phyloP scores from a whole-genome alignment of 1,284 basidiomycete species.

The Cryptococcus depauperatus region DNA sequence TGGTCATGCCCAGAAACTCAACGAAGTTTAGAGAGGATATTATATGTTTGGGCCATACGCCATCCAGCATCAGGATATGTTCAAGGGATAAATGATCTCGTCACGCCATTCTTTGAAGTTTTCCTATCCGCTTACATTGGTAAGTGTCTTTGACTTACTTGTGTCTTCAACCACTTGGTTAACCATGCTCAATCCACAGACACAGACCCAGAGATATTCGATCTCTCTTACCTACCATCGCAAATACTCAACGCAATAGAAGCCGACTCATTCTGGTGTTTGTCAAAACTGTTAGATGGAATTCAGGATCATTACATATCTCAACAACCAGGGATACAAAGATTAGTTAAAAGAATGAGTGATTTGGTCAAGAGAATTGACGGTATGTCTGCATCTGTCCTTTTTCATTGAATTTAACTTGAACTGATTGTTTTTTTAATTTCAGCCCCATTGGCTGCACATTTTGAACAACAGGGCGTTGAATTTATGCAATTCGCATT shows the following conservation, averaged over 20 bases:
- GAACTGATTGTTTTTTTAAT: conserved; percentile 46
- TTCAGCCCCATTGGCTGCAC: conserved; percentile 67
- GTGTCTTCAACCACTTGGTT: neutral
- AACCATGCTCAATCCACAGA: conserved; percentile 32
- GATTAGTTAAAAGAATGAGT: conserved; percentile 83
- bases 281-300: conserved; percentile 83
- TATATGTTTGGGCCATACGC: conserved; percentile 96
- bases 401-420: neutral
- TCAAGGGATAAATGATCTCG: conserved; percentile 92
- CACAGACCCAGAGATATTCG: conserved; percentile 77
- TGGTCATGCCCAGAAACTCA: conserved; percentile 87
- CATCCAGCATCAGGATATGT: conserved; percentile 96
- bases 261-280: conserved; percentile 94
- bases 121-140: conserved; percentile 72
- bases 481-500: conserved; percentile 99
- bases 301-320: conserved; percentile 97
- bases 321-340: conserved; percentile 86
- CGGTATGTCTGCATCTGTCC: conserved; percentile 54
- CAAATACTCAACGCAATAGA: conserved; percentile 72
- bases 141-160: conserved; percentile 38
- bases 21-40: conserved; percentile 80
- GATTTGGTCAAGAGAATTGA: conserved; percentile 87
- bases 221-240: conserved; percentile 64
- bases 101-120: conserved; percentile 20
- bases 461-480: conserved; percentile 80